Percentiles rank a stretch among this genome's conserved stretches.
Evolutionary conservation across 495 filamentous ascomycete genomes (phyloP).

Genomic region (Neurospora sp.): DNA sequence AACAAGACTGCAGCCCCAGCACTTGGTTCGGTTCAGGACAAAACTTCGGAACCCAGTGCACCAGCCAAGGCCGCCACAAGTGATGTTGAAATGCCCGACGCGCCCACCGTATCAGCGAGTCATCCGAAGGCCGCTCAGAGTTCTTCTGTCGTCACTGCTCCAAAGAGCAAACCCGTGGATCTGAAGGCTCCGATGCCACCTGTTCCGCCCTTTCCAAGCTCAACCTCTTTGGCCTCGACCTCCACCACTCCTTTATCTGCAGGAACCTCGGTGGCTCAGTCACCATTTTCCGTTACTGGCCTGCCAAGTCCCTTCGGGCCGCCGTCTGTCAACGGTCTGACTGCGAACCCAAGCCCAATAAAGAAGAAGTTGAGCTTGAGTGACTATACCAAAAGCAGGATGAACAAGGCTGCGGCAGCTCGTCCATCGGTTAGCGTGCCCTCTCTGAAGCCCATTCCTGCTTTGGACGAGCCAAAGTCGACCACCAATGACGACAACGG

Average conservation of each 20-base stretch:
- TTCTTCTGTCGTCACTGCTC: conserved; percentile 2
- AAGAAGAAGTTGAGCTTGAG: conserved; percentile 68
- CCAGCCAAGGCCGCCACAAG: conserved; percentile 5
- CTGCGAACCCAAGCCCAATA: conserved; percentile 47
- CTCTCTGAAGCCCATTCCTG: conserved; percentile 23
- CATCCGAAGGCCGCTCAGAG: conserved; percentile 3
- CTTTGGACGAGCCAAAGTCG: conserved; percentile 33
- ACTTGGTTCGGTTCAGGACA: conserved; percentile 11
- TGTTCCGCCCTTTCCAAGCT: conserved; percentile 29
- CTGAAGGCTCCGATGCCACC: conserved; percentile 43
- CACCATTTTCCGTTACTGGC: conserved; percentile 34
- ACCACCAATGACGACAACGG: conserved; percentile 21
- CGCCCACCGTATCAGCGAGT: conserved; percentile 7
- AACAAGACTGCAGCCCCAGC: conserved; percentile 8
- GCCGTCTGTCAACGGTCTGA: conserved; percentile 31
- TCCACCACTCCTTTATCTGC: conserved; percentile 36
- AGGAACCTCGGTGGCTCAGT: conserved; percentile 35
- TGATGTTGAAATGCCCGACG: conserved; percentile 18
- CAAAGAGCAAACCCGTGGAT: conserved; percentile 32
- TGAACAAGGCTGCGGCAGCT: conserved; percentile 34
- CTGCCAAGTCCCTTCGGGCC: conserved; percentile 33
- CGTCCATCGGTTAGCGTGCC: conserved; percentile 24
- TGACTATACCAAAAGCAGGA: conserved; percentile 53
- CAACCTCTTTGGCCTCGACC: conserved; percentile 16
- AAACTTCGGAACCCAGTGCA: background rate